Evolutionary conservation across 2,329 filamentous ascomycete genomes (phyloP).

Genomic region (Ceratocystis ficicola): DNA sequence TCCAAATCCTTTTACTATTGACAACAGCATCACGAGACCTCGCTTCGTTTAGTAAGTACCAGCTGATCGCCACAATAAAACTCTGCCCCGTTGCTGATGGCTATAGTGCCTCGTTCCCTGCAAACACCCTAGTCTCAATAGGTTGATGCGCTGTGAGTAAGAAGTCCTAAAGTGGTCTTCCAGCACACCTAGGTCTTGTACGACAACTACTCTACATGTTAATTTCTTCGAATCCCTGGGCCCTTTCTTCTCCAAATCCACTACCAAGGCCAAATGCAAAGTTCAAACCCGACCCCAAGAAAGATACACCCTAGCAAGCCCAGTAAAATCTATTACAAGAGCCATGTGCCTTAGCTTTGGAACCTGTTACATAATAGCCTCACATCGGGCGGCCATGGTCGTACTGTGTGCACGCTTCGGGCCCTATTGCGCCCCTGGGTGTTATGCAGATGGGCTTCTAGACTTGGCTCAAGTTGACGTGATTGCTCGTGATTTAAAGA

Average conservation of each 20-base stretch:
- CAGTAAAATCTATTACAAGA: background rate
- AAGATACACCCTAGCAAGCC: background rate
- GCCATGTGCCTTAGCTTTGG: background rate
- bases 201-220: background rate
- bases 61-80: background rate
- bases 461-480: slow-evolving; percentile 2
- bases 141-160: background rate
- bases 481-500: background rate
- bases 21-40: background rate
- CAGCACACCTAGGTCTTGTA: background rate
- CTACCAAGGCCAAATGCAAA: background rate
- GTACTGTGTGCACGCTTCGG: background rate
- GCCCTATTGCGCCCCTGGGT: background rate
- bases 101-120: background rate
- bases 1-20: too few relatives aligned
- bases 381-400: background rate
- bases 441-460: background rate
- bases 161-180: background rate
- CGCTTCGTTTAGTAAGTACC: background rate
- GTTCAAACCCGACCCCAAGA: background rate
- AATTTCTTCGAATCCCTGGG: background rate
- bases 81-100: background rate
- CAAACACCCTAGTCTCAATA: too few relatives aligned
- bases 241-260: background rate
- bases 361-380: slow-evolving; percentile 8